Evolutionary conservation across 495 filamentous ascomycete genomes (phyloP).

Genomic region (Opeltia flavorubescens): DNA sequence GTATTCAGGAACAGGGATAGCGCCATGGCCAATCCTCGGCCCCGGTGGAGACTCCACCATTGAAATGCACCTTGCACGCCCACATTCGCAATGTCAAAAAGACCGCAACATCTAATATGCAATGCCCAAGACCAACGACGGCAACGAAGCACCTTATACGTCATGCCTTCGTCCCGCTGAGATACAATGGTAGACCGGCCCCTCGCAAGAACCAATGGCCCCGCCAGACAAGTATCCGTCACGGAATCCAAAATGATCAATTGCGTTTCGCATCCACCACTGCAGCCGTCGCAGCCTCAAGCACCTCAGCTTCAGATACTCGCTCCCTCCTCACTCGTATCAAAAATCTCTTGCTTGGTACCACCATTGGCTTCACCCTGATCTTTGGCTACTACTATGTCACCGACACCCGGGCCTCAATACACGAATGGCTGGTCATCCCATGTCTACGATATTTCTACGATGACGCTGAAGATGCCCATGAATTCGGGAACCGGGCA

Average conservation of each 20-base stretch:
- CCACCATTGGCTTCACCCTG: conserved; percentile 36
- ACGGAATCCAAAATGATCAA: too few relatives aligned
- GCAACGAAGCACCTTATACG: background rate
- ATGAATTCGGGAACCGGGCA: conserved; percentile 55
- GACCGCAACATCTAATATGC: background rate
- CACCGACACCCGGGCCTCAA: conserved; percentile 78
- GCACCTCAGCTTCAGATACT: conserved; percentile 19
- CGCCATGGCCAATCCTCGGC: too few relatives aligned
- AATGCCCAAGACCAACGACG: background rate
- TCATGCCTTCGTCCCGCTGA: background rate
- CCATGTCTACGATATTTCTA: conserved; percentile 56
- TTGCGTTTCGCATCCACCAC: conserved; percentile 1
- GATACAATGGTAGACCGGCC: too few relatives aligned
- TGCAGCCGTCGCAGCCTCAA: background rate
- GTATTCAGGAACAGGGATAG: background rate
- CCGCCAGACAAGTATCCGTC: too few relatives aligned
- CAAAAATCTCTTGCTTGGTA: conserved; percentile 40
- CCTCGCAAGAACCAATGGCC: too few relatives aligned
- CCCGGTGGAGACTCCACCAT: too few relatives aligned
- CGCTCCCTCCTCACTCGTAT: conserved; percentile 23
- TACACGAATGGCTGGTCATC: conserved; percentile 71
- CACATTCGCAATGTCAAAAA: too few relatives aligned
- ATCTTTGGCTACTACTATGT: conserved; percentile 56
- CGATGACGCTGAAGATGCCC: conserved; percentile 82
- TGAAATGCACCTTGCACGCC: too few relatives aligned